Evolutionary conservation across 306 rosid species (phyloP), one percentile per base, ranked within the genome.

Genomic region (Luffa aegyptiaca): DNA sequence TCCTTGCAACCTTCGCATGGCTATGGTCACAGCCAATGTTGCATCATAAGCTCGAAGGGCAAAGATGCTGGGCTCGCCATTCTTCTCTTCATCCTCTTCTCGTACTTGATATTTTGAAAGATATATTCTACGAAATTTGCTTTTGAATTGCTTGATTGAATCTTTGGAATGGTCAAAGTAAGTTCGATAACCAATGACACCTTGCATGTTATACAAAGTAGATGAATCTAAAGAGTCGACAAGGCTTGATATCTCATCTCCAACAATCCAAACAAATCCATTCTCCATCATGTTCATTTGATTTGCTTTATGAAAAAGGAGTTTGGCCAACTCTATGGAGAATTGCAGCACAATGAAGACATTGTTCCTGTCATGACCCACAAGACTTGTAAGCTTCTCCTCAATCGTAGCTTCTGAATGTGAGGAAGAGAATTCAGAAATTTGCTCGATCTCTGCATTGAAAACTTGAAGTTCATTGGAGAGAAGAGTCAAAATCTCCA

Each of bases 11-110:
- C 63, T 82, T 4, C 41, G 45, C 55, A 83, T 45, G 20, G 89
- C 86, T 26, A 58, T 65, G 42, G 84, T 79, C 58, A 80, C 10
- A 17, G 84, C 86, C 81, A 63, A 21, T 63, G 80, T 62, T 82
- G 90, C 86, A 49, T 90, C 88, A 62, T 88, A 89, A 20, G 92
- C 87, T 66, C 83, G 88, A 31, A 90, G 82, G 3, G 90, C 90
- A 46, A 87, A 88, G 71, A 90, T 49, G 61, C 90, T 86, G 10
- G 94, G 97, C 36, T 81, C 86, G 7, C 70, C 52, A 72, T 62
- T 46, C 64, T 53, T 87, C 37, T 21, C 10, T 0, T 21, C 77
- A 0, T 45, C 90, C 73, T 92, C 92, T 75, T 88, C 89, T 59
- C 86, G 85, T 26, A 26, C 31, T 0, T 88, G 88, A 82, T 87